Evolutionary conservation across 805 yeast genomes (phyloP), one percentile per base, ranked within the genome.

Genomic region (Wickerhamiella shivajii): DNA sequence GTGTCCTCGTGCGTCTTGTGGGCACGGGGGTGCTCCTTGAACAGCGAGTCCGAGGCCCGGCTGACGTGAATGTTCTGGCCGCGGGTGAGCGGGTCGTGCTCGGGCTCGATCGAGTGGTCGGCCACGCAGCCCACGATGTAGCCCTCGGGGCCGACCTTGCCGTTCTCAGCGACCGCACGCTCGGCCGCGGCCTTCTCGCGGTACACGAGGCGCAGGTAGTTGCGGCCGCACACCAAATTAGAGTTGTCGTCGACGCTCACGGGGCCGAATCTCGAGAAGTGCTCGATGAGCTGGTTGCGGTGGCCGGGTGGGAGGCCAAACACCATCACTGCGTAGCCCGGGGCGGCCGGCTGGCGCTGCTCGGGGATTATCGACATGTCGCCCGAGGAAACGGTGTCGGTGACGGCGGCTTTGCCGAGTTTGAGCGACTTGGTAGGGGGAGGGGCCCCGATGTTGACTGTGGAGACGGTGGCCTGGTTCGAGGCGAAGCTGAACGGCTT

Each of bases 151-250:
- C 76, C 69, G 5, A 74, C 66, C 9, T 64, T 53, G 3, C 93
- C 93, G 50, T 81, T 79, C 49, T 84, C 94, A 42, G 78, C 74
- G 27, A 85, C 58, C 0, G 98, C 95, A 36, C 93, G 71, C 12
- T 71, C 53, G 2, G 93, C 95, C 7, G 85, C 67, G 2, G 75
- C 60, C 6, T 77, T 69, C 38, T 74, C 75, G 37, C 73, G 77
- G 53, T 71, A 90, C 3, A 96, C 85, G 34, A 87, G 52, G 50
- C 84, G 79, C n/a, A 85, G 73, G 97, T 97, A 87, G 24, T 80
- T 74, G 29, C 72, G 68, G 1, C 97, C 97, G 9, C 85, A 67
- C 54, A 71, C 78, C 6, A 87, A 49, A 2, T 59, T 56, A 43
- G 73, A 74, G 45, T 78, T 74, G 46, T 78, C 76, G 44, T 84